A percentile compares a stretch with the other conserved stretches of the same genome.
Evolutionary conservation across 2,329 filamentous ascomycete genomes (phyloP).

Genomic region (Cladosporium halotolerans): DNA sequence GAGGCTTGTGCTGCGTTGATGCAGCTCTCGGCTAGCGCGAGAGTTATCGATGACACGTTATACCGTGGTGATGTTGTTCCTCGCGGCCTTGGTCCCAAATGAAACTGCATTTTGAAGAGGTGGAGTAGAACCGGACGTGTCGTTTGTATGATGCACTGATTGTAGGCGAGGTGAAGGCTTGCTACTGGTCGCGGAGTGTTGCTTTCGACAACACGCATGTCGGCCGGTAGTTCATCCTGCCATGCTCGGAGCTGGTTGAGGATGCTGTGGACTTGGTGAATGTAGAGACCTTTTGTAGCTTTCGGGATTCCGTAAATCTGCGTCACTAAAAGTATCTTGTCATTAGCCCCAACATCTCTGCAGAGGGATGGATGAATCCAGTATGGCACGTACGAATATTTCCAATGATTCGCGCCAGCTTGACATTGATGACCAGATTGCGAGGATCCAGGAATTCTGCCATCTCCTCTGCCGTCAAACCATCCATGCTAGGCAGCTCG

Average conservation of each 20-base stretch:
- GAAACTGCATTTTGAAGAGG: slow-evolving; percentile 23
- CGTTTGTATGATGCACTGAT: slow-evolving; percentile 32
- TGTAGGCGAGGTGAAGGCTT: slow-evolving; percentile 33
- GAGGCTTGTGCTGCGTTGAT: slow-evolving; percentile 42
- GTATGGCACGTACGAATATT: slow-evolving; percentile 21
- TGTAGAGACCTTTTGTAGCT: slow-evolving; percentile 23
- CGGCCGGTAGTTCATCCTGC: slow-evolving; percentile 31
- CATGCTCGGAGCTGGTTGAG: slow-evolving; percentile 34
- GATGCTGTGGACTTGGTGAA: slow-evolving; percentile 33
- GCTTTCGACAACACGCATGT: slow-evolving; percentile 30
- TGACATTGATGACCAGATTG: slow-evolving; percentile 36
- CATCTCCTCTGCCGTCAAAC: slow-evolving; percentile 21
- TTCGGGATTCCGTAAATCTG: slow-evolving; percentile 21
- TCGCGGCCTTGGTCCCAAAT: neutral
- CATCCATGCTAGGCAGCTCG: slow-evolving; percentile 37
- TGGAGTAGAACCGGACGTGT: slow-evolving; percentile 31
- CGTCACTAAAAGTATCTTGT: slow-evolving; percentile 11
- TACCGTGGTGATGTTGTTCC: slow-evolving; percentile 2
- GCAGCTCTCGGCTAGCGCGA: slow-evolving; percentile 35
- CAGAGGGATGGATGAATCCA: slow-evolving; percentile 14
- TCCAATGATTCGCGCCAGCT: slow-evolving; percentile 33
- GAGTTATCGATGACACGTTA: slow-evolving; percentile 25
- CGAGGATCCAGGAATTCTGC: slow-evolving; percentile 32
- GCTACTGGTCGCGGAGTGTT: slow-evolving; percentile 23
- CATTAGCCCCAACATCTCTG: slow-evolving; percentile 8